Conservation (phyloP, 2,329 filamentous ascomycete species). For the Fusarium sp. region DNA sequence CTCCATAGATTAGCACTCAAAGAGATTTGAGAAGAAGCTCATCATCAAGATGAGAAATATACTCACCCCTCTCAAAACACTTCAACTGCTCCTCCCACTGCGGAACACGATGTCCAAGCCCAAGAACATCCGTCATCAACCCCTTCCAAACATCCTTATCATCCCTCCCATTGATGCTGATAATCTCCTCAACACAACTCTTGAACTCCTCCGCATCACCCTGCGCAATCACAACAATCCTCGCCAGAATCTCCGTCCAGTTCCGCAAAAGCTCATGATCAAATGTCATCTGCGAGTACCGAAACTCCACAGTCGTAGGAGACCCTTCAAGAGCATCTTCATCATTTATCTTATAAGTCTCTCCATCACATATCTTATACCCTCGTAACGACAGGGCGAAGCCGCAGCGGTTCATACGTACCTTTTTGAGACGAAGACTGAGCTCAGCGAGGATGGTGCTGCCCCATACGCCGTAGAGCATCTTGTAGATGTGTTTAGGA, state of each 20-base stretch:
- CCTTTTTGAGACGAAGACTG: not conserved
- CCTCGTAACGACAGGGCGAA: constrained; percentile 6
- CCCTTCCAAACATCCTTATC: constrained; percentile 5
- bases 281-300: constrained; percentile 42
- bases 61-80: constrained; percentile 8
- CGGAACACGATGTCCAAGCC: constrained; percentile 19
- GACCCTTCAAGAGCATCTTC: not conserved
- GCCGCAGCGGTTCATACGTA: not conserved
- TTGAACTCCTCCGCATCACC: constrained; percentile 1
- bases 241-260: constrained; percentile 33
- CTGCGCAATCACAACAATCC: constrained; percentile 26
- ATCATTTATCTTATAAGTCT: not conserved
- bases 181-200: not conserved
- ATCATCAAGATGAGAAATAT: constrained; percentile 20
- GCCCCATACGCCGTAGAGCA: constrained; percentile 25
- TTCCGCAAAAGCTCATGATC: constrained; percentile 29
- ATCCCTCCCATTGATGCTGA: not conserved
- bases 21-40: not conserved
- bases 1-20: accelerated
- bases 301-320: constrained; percentile 38
- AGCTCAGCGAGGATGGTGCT: not conserved
- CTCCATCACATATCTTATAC: accelerated
- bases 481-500: not conserved
- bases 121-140: constrained; percentile 13
- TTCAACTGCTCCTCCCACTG: constrained; percentile 36